These are phyloP conservation scores for Trichoderma citrinoviride DNA, from an alignment of 2,329 filamentous ascomycete genomes.

Conservation along the genomic window DNA sequence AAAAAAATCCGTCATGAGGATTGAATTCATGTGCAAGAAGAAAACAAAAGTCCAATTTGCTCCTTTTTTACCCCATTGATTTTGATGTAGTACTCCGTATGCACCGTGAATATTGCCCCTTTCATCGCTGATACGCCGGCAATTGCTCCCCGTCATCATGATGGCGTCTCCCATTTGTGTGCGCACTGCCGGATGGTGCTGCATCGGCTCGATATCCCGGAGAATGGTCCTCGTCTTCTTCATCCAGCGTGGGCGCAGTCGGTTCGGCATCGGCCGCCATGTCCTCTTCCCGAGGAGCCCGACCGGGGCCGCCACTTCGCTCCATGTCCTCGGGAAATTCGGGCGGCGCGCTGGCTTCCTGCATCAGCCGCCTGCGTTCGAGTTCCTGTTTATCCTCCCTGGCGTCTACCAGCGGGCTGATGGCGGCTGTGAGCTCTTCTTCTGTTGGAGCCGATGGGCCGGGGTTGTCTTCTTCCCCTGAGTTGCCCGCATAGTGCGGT, in stretches of 20 bases:
- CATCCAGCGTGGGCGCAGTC: constrained; percentile 57
- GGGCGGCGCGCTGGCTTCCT: constrained; percentile 62
- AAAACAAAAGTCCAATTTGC: neutral
- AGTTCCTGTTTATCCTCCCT: constrained; percentile 77
- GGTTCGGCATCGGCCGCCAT: constrained; percentile 38
- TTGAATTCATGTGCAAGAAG: neutral
- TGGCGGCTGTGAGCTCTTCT: constrained; percentile 40
- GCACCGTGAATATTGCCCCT: neutral
- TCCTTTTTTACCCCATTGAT: neutral
- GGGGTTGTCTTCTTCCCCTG: constrained; percentile 23
- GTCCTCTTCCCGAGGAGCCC: constrained; percentile 29
- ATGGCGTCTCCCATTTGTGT: neutral
- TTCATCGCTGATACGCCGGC: constrained; percentile 42
- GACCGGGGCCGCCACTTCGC: constrained; percentile 32
- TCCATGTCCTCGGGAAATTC: constrained; percentile 55
- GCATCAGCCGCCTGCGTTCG: constrained; percentile 62
- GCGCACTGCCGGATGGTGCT: constrained; percentile 26
- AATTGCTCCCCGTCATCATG: constrained; percentile 35
- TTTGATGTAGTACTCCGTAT: neutral
- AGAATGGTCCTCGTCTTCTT: constrained; percentile 56
- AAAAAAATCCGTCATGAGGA: too few relatives aligned
- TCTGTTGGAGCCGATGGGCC: constrained; percentile 46
- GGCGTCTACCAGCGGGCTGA: neutral
- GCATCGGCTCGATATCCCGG: constrained; percentile 31
- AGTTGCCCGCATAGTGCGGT: constrained; percentile 23